A percentile compares a stretch with the other conserved stretches of the same genome.
These are phyloP conservation scores for Spergularia bocconei DNA, from an alignment of 148 eudicot species.

Conservation along the genomic window DNA sequence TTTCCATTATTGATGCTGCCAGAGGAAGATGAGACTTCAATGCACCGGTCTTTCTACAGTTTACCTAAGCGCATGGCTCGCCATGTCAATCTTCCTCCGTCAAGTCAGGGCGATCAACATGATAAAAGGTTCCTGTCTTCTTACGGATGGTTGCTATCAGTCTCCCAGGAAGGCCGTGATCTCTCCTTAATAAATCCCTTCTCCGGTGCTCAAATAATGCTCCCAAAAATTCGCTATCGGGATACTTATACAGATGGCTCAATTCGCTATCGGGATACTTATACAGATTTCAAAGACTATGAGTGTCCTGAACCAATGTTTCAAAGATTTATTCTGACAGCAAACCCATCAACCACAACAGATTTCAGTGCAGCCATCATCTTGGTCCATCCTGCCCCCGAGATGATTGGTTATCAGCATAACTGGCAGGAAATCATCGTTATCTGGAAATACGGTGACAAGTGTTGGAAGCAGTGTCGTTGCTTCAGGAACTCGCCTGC, in stretches of 20 bases:
- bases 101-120: neutral
- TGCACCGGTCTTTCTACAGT: neutral
- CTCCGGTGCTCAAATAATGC: neutral
- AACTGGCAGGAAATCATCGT: no score
- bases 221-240: neutral
- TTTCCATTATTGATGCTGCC: no score
- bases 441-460: neutral
- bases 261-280: neutral
- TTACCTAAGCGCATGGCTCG: neutral
- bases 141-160: neutral
- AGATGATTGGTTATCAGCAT: neutral
- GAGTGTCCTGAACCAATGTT: no score
- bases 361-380: neutral
- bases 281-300: no score
- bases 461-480: neutral
- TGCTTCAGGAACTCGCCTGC: no score
- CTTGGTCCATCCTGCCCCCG: no score
- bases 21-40: neutral
- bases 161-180: neutral
- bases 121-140: neutral
- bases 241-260: no score
- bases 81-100: neutral
- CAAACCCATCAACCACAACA: neutral
- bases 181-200: neutral
- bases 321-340: neutral